phyloP scores from a whole-genome alignment of 2,329 filamentous ascomycete genomes.

The Catunica adiposa region DNA sequence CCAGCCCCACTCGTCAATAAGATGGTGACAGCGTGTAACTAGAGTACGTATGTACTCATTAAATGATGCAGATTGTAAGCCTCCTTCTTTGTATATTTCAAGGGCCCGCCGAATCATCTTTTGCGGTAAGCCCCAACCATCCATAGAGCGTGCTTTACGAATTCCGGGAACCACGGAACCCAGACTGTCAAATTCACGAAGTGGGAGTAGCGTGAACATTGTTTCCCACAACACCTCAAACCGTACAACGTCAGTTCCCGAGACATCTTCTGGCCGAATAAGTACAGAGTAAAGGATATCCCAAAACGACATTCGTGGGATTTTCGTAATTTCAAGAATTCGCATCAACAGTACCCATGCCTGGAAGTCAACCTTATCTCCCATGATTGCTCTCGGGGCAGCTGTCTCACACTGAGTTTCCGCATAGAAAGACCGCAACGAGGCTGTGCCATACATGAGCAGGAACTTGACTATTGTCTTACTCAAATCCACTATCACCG shows the following conservation, averaged over 20 bases:
- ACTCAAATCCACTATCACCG: conserved; percentile 28
- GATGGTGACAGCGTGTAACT: conserved; percentile 43
- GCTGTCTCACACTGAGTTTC: conserved; percentile 28
- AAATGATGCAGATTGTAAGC: conserved; percentile 41
- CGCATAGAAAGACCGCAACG: conserved; percentile 30
- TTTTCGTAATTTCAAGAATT: conserved; percentile 31
- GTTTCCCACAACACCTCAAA: conserved; percentile 42
- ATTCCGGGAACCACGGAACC: conserved; percentile 30
- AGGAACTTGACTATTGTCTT: conserved; percentile 26
- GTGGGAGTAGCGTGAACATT: conserved; percentile 43
- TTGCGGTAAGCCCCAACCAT: conserved; percentile 46
- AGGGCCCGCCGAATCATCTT: conserved; percentile 40
- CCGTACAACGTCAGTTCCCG: conserved; percentile 23
- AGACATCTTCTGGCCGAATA: conserved; percentile 21
- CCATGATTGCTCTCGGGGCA: conserved; percentile 36
- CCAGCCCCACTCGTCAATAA: conserved; percentile 52
- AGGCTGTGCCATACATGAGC: conserved; percentile 26
- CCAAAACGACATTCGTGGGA: conserved; percentile 43
- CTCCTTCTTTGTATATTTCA: conserved; percentile 38
- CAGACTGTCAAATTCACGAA: conserved; percentile 40
- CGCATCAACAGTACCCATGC: conserved; percentile 45
- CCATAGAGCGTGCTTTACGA: conserved; percentile 21
- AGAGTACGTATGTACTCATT: conserved; percentile 47
- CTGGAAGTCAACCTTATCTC: conserved; percentile 29
- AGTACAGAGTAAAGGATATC: conserved; percentile 34